phyloP scores from a whole-genome alignment of 495 filamentous ascomycete species.

The Aspergillus coremiiformis region DNA sequence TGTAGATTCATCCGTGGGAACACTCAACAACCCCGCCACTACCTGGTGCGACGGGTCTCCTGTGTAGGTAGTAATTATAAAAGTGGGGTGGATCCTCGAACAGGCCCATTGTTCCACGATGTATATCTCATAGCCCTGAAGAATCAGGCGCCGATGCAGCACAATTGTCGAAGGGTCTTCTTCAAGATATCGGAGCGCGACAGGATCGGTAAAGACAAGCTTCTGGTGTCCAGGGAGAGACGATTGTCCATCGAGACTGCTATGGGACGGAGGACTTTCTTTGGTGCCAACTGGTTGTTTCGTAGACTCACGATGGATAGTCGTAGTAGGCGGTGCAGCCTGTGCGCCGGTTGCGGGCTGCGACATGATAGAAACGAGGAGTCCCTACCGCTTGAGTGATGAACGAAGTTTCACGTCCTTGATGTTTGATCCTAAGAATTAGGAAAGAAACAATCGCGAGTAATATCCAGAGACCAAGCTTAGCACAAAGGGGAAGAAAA shows the following conservation, averaged over 20 bases:
- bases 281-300: slow-evolving; percentile 19
- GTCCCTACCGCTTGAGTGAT: slow-evolving; percentile 2
- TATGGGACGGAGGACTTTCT: slow-evolving; percentile 21
- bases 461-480: slow-evolving; percentile 9
- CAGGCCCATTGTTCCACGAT: slow-evolving; percentile 98
- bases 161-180: slow-evolving; percentile 73
- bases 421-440: neutral
- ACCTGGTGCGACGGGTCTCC: slow-evolving; percentile 75
- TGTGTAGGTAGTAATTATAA: slow-evolving; percentile 89
- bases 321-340: slow-evolving; percentile 10
- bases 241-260: slow-evolving; percentile 13
- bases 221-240: slow-evolving; percentile 36
- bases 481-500: slow-evolving; percentile 16
- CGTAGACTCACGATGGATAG: slow-evolving; percentile 15
- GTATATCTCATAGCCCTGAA: slow-evolving; percentile 88
- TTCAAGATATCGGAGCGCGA: slow-evolving; percentile 80
- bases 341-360: slow-evolving; percentile 17
- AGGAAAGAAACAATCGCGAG: neutral
- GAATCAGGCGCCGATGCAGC: slow-evolving; percentile 56
- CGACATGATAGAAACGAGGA: slow-evolving; percentile 9
- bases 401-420: slow-evolving; percentile 9
- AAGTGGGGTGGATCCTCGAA: slow-evolving; percentile 80
- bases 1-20: slow-evolving; percentile 68
- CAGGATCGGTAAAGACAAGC: slow-evolving; percentile 65
- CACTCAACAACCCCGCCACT: slow-evolving; percentile 70